Evolutionary conservation across 805 yeast species (phyloP).

Genomic region (Nakazawaea ernobii): DNA sequence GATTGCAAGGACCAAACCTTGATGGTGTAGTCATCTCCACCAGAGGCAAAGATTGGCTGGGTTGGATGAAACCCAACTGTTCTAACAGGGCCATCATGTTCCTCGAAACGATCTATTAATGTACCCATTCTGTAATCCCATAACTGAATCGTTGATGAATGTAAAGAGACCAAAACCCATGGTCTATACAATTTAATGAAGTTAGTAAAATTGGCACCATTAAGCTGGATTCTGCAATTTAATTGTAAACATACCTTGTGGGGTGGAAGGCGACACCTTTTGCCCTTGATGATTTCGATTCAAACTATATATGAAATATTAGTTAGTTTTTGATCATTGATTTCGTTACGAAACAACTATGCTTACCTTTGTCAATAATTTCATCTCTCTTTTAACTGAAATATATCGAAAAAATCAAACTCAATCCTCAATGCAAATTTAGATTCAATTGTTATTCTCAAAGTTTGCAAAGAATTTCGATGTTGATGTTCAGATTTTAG

Average conservation of each 20-base stretch:
- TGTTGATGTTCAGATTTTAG: not conserved
- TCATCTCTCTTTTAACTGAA: slow-evolving; percentile 36
- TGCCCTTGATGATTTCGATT: slow-evolving; percentile 96
- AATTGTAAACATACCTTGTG: slow-evolving; percentile 39
- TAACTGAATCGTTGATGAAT: slow-evolving; percentile 96
- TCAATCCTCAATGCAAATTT: not conserved
- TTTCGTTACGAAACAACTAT: too few species aligned
- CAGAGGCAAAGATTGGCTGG: slow-evolving; percentile 93
- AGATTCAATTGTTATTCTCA: not conserved
- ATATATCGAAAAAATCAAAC: not conserved
- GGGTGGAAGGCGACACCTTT: slow-evolving; percentile 98
- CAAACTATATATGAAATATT: slow-evolving; percentile 50
- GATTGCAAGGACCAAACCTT: slow-evolving; percentile 95
- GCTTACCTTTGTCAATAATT: slow-evolving; percentile 72
- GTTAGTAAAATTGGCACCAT: not conserved
- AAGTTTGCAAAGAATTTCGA: not conserved
- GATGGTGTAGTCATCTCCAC: slow-evolving; percentile 94
- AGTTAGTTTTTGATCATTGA: slow-evolving; percentile 20
- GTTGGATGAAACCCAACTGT: slow-evolving; percentile 95
- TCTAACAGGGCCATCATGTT: slow-evolving; percentile 98
- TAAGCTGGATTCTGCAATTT: not conserved
- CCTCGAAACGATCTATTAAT: slow-evolving; percentile 91
- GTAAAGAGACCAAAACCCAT: slow-evolving; percentile 92
- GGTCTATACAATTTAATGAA: slow-evolving; percentile 44
- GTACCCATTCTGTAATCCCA: slow-evolving; percentile 99